A percentile compares a stretch with the other conserved stretches of the same genome.
These are phyloP conservation scores for Vitis hybrid DNA, from an alignment of 177 flowering plant genomes.

Conservation along the genomic window DNA sequence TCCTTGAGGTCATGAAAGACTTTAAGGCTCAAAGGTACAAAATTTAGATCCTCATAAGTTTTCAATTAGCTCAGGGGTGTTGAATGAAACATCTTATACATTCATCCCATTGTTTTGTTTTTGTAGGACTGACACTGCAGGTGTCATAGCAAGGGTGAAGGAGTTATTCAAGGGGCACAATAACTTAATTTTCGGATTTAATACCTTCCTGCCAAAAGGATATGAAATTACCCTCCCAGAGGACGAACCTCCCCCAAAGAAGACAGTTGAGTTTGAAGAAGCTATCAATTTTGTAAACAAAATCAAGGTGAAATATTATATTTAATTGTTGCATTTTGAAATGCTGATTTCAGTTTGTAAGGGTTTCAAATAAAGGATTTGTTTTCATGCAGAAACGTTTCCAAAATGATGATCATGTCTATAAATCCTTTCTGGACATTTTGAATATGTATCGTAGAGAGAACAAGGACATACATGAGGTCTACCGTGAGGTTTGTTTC, in stretches of 20 bases:
- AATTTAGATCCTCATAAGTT: neutral
- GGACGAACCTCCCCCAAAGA: constrained; percentile 70
- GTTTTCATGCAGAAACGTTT: constrained; percentile 62
- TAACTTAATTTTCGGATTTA: constrained; percentile 76
- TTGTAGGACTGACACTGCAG: constrained; percentile 74
- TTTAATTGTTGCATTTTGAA: constrained; percentile 4
- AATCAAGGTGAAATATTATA: constrained; percentile 59
- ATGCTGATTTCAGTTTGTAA: neutral
- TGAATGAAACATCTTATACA: neutral
- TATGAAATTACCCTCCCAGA: constrained; percentile 78
- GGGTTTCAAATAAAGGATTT: neutral
- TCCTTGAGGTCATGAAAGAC: constrained; percentile 62
- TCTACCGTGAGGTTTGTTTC: constrained; percentile 67
- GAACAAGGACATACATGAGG: constrained; percentile 79
- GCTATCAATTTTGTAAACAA: constrained; percentile 92
- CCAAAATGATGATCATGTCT: constrained; percentile 76
- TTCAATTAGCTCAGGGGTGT: neutral
- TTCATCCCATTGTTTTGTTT: neutral
- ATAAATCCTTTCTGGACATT: constrained; percentile 78
- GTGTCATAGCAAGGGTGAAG: constrained; percentile 84
- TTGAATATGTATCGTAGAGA: constrained; percentile 86
- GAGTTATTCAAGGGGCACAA: constrained; percentile 82
- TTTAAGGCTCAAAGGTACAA: constrained; percentile 65
- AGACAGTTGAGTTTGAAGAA: constrained; percentile 85
- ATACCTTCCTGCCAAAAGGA: constrained; percentile 88